Percentiles rank a stretch among this genome's conserved stretches.
Evolutionary conservation across 2,329 filamentous ascomycete species (phyloP).

Genomic region (Sporothrix pallida): DNA sequence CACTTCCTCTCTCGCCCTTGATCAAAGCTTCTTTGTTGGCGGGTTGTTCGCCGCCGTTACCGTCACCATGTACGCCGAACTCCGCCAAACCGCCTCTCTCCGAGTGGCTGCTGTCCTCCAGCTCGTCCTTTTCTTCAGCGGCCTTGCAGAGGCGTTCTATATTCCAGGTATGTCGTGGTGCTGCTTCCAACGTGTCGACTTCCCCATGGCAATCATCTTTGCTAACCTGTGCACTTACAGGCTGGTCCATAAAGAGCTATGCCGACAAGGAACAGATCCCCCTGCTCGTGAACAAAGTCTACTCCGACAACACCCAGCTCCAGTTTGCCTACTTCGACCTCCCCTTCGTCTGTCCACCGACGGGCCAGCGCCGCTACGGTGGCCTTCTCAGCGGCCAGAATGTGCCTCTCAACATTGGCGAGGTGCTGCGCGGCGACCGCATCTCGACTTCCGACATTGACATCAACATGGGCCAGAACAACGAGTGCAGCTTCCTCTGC

Average conservation of each 20-base stretch:
- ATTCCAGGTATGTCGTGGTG: slow-evolving; percentile 70
- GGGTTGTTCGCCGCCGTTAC: slow-evolving; percentile 19
- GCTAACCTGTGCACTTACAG: slow-evolving; percentile 47
- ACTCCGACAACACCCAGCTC: slow-evolving; percentile 86
- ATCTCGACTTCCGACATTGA: slow-evolving; percentile 86
- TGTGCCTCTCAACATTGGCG: slow-evolving; percentile 81
- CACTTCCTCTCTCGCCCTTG: neutral
- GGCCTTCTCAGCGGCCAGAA: slow-evolving; percentile 76
- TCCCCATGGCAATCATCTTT: too few species aligned
- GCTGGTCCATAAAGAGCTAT: slow-evolving; percentile 84
- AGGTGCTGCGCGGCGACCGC: slow-evolving; percentile 84
- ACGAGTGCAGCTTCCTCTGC: slow-evolving; percentile 75
- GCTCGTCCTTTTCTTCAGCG: slow-evolving; percentile 49
- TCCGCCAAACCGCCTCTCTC: slow-evolving; percentile 40
- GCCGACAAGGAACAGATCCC: slow-evolving; percentile 77
- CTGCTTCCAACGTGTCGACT: neutral
- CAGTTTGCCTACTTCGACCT: slow-evolving; percentile 91
- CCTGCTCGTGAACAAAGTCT: slow-evolving; percentile 89
- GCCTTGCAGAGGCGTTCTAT: slow-evolving; percentile 71
- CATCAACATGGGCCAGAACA: slow-evolving; percentile 76
- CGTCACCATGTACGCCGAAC: slow-evolving; percentile 29
- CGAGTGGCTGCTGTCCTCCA: slow-evolving; percentile 55
- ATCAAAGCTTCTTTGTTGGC: slow-evolving; percentile 13
- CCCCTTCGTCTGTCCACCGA: slow-evolving; percentile 83
- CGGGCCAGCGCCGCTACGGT: slow-evolving; percentile 68